Evolutionary conservation across 805 yeast genomes (phyloP), one percentile per base, ranked within the genome.

Genomic region (Kuraishia cidri): DNA sequence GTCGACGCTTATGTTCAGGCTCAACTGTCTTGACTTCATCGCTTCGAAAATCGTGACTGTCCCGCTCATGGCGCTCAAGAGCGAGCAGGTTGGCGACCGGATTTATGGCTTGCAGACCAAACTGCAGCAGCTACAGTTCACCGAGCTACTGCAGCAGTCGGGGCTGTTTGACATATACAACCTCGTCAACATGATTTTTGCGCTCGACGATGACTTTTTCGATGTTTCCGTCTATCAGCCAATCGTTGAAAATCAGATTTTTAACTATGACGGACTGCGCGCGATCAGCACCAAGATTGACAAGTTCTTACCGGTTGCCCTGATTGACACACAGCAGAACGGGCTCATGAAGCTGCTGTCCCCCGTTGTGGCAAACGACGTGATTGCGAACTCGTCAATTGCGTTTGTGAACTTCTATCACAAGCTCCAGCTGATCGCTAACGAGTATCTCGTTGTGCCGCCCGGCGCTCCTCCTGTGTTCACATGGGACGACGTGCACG

Each of bases 141-240:
- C 59, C 13, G 47, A 56, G 2, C 52, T 80, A 11, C 54, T 81
- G 25, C 54, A 59, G 12, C 69, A 64, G 26, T 70, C 83, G 16
- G 72, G 72, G 0, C 51, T 81, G 21, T 60, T 59, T n/a, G 72
- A 79, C 35, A 74, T 70, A 42, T 73, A 65, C 48, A 81, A 79
- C 46, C 52, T 81, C 31, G 61, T 79, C 37, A 77, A 78, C 45
- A 75, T 81, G 80, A 77, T 82, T n/a, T 76, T 72, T 51, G 79
- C 82, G 10, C 52, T 79, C 13, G 65, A 58, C 15, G 65, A 62
- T 33, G 82, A 75, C 33, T 58, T 62, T 34, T 71, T 72, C 39
- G 78, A 80, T 33, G 73, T 72, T 20, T 66, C 73, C 15, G 64
- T 80, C 47, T 83, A 82, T 50, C 60, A 73, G 36, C 80, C 88